Evolutionary conservation across 2,329 filamentous ascomycete species (phyloP).

Genomic region (Fusarium sp.): DNA sequence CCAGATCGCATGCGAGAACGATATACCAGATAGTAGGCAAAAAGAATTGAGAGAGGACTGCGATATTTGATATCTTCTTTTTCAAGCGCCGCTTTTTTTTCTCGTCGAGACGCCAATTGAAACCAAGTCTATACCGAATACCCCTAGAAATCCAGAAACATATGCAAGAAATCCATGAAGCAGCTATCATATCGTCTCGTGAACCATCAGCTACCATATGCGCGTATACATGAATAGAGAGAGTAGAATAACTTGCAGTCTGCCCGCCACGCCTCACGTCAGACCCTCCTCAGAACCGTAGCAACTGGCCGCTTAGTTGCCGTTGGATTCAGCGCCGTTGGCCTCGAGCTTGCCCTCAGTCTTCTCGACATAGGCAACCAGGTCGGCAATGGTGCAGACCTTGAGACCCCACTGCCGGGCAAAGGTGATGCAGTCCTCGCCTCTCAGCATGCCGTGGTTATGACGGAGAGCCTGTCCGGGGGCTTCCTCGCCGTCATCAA

Average conservation of each 20-base stretch:
- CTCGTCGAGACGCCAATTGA: constrained; percentile 35
- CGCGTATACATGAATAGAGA: constrained; percentile 12
- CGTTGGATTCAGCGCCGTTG: constrained; percentile 48
- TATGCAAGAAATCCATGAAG: constrained; percentile 36
- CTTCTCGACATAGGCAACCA: constrained; percentile 83
- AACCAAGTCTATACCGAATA: constrained; percentile 38
- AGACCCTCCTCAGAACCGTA: constrained; percentile 1
- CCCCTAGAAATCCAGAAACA: constrained; percentile 37
- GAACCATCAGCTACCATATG: constrained; percentile 19
- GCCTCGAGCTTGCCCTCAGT: constrained; percentile 70
- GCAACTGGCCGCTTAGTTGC: constrained; percentile 24
- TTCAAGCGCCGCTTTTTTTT: constrained; percentile 38
- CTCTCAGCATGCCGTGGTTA: constrained; percentile 88
- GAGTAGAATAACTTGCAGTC: constrained; percentile 7
- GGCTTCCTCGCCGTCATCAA: constrained; percentile 83
- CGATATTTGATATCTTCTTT: constrained; percentile 23
- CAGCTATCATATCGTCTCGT: constrained; percentile 18
- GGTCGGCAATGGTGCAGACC: constrained; percentile 94
- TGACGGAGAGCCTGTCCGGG: constrained; percentile 72
- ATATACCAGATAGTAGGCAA: background rate
- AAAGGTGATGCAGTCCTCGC: constrained; percentile 89
- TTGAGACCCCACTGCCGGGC: constrained; percentile 88
- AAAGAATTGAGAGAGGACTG: background rate
- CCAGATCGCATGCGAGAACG: background rate
- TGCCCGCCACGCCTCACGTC: constrained; percentile 1